Conservation (phyloP, 78 protist genomes). For the Pelomyxa schiedti region DNA sequence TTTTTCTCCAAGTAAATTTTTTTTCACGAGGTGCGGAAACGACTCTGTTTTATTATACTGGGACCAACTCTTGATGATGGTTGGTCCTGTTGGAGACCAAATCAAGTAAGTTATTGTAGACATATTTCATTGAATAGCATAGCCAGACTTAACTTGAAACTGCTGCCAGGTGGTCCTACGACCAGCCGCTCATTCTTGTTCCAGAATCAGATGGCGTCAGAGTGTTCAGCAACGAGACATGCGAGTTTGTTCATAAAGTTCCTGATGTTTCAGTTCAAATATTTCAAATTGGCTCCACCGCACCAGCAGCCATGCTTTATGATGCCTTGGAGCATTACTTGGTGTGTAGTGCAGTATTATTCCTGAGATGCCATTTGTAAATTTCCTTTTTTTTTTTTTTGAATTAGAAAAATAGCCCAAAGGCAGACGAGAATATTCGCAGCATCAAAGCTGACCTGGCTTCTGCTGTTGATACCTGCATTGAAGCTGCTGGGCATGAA, state of each 20-base stretch:
- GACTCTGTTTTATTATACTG: constrained; percentile 48
- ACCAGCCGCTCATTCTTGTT: constrained; percentile 19
- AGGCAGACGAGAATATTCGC: constrained; percentile 57
- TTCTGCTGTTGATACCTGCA: constrained; percentile 59
- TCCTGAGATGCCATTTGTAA: too few relatives aligned
- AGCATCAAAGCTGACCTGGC: constrained; percentile 19
- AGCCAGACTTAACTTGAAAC: background rate
- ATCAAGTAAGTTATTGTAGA: background rate
- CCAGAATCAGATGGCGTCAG: constrained; percentile 78
- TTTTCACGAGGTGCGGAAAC: constrained; percentile 51
- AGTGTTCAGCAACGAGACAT: constrained; percentile 20
- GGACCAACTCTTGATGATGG: constrained; percentile 36
- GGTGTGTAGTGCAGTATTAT: background rate
- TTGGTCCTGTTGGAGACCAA: constrained; percentile 48
- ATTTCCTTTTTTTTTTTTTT: background rate
- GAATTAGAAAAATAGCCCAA: constrained; percentile 25
- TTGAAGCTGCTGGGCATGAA: constrained; percentile 68
- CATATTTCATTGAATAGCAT: too few relatives aligned
- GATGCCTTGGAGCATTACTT: constrained; percentile 57
- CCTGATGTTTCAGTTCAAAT: constrained; percentile 41
- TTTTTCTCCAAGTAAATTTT: background rate
- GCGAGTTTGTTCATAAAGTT: constrained; percentile 64
- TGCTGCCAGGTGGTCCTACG: constrained; percentile 10
- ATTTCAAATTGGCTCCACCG: constrained; percentile 43
- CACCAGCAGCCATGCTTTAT: constrained; percentile 54